Evolutionary conservation across 805 yeast species (phyloP).

Genomic region (Candida piceae): DNA sequence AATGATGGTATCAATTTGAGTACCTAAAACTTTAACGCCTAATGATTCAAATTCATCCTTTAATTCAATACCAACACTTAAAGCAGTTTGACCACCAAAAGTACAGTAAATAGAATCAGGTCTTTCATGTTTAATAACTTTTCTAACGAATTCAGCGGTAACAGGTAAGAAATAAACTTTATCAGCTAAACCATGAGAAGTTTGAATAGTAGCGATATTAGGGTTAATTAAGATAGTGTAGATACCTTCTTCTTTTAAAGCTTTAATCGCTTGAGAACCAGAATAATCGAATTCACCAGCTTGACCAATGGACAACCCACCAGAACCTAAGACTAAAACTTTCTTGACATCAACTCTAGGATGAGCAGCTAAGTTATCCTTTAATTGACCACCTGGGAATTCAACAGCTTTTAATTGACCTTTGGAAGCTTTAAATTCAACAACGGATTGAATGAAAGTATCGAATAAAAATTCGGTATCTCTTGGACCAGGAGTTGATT

Average conservation of each 20-base stretch:
- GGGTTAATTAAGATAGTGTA: slow-evolving; percentile 86
- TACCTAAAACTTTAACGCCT: slow-evolving; percentile 92
- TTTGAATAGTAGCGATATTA: slow-evolving; percentile 94
- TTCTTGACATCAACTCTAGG: slow-evolving; percentile 85
- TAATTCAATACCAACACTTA: slow-evolving; percentile 92
- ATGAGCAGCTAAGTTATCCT: slow-evolving; percentile 67
- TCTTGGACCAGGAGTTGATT: slow-evolving; percentile 98
- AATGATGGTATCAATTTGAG: slow-evolving; percentile 93
- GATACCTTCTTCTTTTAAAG: slow-evolving; percentile 85
- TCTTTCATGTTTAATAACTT: slow-evolving; percentile 90
- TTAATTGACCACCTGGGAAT: slow-evolving; percentile 86
- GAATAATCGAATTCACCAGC: slow-evolving; percentile 98
- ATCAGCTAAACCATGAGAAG: slow-evolving; percentile 92
- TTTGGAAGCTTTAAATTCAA: slow-evolving; percentile 53
- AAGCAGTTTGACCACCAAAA: slow-evolving; percentile 97
- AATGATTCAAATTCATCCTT: slow-evolving; percentile 91
- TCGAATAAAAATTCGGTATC: slow-evolving; percentile 97
- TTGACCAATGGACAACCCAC: slow-evolving; percentile 95
- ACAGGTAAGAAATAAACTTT: slow-evolving; percentile 95
- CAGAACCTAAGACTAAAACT: slow-evolving; percentile 93
- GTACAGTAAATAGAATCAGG: slow-evolving; percentile 96
- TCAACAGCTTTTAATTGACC: slow-evolving; percentile 63
- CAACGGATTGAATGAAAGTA: slow-evolving; percentile 79
- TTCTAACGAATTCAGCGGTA: slow-evolving; percentile 92
- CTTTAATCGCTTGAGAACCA: slow-evolving; percentile 97